phyloP scores from a whole-genome alignment of 495 filamentous ascomycete species.

The Aspergillus leporis region DNA sequence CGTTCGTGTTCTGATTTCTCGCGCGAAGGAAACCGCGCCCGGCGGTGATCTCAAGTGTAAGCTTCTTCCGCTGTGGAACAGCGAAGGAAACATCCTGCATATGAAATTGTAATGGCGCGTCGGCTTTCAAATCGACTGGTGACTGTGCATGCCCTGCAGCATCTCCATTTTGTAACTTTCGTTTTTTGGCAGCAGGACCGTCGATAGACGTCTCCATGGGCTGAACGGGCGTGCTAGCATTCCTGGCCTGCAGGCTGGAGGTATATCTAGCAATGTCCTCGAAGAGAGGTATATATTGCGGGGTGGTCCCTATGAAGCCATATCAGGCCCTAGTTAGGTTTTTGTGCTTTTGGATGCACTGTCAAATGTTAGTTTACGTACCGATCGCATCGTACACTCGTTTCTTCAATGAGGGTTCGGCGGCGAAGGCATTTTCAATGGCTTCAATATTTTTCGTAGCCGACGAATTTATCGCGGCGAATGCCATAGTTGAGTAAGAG shows the following conservation, averaged over 20 bases:
- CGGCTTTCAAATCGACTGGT: constrained; percentile 44
- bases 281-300: constrained; percentile 44
- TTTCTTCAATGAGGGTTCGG: constrained; percentile 44
- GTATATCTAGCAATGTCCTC: constrained; percentile 53
- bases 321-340: constrained; percentile 16
- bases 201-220: constrained; percentile 24
- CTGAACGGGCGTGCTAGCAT: constrained; percentile 28
- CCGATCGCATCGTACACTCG: constrained; percentile 53
- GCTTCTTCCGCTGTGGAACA: constrained; percentile 90
- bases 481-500: constrained; percentile 36
- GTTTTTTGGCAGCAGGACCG: constrained; percentile 51
- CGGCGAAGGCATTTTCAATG: constrained; percentile 49
- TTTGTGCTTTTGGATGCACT: background rate
- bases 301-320: constrained; percentile 32
- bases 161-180: constrained; percentile 55
- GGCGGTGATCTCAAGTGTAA: constrained; percentile 69
- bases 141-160: constrained; percentile 38
- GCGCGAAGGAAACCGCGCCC: constrained; percentile 65
- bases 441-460: constrained; percentile 25
- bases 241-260: constrained; percentile 43
- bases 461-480: constrained; percentile 45
- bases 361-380: constrained; percentile 25
- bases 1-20: constrained; percentile 60
- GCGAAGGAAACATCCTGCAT: constrained; percentile 73
- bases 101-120: constrained; percentile 45